phyloP scores from a whole-genome alignment of 805 yeast genomes.

The Blastobotrys terrestris region DNA sequence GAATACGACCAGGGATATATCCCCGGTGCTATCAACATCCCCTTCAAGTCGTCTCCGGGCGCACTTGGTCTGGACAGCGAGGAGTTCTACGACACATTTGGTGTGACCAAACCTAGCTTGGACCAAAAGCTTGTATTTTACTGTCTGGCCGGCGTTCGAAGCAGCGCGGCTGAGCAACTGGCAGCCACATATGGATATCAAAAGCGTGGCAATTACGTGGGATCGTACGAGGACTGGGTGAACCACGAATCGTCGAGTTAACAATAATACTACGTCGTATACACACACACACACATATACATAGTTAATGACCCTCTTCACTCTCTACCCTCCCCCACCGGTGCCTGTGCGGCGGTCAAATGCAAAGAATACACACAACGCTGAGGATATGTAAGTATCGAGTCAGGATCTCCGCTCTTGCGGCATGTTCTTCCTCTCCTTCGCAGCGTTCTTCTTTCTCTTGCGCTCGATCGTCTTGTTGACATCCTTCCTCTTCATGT shows the following conservation, averaged over 20 bases:
- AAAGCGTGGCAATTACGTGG: conserved; percentile 77
- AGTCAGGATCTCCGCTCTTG: conserved; percentile 26
- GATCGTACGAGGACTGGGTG: conserved; percentile 85
- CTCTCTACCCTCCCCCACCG: no score
- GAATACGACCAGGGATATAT: conserved; percentile 71
- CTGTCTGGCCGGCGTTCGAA: conserved; percentile 90
- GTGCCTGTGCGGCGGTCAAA: not conserved
- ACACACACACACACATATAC: no score
- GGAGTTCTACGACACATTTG: conserved; percentile 75
- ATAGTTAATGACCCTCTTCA: not conserved
- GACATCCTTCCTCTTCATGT: conserved; percentile 33
- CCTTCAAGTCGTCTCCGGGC: conserved; percentile 86
- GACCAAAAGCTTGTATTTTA: conserved; percentile 78
- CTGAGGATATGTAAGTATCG: no score
- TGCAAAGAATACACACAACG: not conserved
- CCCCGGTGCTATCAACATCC: conserved; percentile 81
- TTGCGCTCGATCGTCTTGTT: conserved; percentile 29
- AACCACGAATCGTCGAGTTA: conserved; percentile 39
- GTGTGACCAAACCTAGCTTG: conserved; percentile 68
- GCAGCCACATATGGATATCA: conserved; percentile 86
- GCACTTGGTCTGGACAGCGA: conserved; percentile 76
- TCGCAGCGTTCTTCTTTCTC: conserved; percentile 33
- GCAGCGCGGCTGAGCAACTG: conserved; percentile 83
- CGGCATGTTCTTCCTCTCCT: conserved; percentile 38
- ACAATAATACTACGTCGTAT: no score